Evolutionary conservation across 164 flowering plant genomes (phyloP).

Genomic region (Vitis rotundifolia): DNA sequence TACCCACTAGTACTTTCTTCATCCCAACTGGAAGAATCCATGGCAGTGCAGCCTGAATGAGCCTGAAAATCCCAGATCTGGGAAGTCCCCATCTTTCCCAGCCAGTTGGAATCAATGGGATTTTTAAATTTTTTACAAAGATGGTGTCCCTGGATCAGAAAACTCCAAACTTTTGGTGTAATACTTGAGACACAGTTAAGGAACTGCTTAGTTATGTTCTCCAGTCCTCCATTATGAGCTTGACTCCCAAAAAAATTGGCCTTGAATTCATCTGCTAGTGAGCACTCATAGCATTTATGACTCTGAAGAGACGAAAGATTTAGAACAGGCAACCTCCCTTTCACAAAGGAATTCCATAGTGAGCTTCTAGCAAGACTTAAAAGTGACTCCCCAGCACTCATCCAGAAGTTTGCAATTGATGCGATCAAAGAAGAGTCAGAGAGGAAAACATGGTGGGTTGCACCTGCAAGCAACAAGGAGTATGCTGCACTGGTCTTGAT

Average conservation of each 20-base stretch:
- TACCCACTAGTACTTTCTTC: conserved; percentile 5
- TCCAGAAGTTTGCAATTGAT: conserved; percentile 57
- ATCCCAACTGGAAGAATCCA: background rate
- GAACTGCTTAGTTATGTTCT: conserved; percentile 31
- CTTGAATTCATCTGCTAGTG: conserved; percentile 22
- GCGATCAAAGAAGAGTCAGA: conserved; percentile 58
- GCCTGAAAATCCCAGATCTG: background rate
- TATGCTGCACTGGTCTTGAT: conserved; percentile 52
- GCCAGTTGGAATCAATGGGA: conserved; percentile 53
- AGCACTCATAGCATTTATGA: conserved; percentile 26
- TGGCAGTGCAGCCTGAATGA: background rate
- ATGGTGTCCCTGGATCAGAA: conserved; percentile 25
- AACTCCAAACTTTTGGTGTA: conserved; percentile 40
- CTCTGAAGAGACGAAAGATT: conserved; percentile 9
- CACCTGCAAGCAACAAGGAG: conserved; percentile 66
- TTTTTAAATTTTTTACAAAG: conserved; percentile 32
- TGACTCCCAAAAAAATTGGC: conserved; percentile 1
- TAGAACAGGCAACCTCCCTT: background rate
- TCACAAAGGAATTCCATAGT: conserved; percentile 16
- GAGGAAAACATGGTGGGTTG: conserved; percentile 46
- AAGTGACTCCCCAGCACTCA: conserved; percentile 62
- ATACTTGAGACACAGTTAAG: conserved; percentile 31
- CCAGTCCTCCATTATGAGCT: conserved; percentile 24
- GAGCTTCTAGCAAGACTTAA: conserved; percentile 39
- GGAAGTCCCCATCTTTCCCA: conserved; percentile 1